Evolutionary conservation across 768 basidiomycete species (phyloP), one percentile per base, ranked within the genome.

Genomic region (Lactarius tabidus): DNA sequence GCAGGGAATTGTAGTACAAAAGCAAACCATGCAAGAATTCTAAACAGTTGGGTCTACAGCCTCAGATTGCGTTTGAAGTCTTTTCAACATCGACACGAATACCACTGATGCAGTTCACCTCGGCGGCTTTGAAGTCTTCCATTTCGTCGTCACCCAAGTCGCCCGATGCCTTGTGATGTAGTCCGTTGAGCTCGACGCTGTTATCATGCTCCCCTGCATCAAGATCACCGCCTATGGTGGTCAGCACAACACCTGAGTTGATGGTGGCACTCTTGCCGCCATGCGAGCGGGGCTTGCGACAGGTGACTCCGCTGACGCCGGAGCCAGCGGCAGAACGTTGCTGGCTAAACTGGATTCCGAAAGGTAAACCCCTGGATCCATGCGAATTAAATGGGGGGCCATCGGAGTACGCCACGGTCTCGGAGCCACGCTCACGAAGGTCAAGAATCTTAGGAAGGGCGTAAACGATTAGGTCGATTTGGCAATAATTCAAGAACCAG

Each of bases 361-460:
- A 66, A 57, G 57, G 67, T 28, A 66, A 33, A 7, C 64, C 67
- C 56, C 57, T 60, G 28, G 67, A 65, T n/a, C 60, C 63, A 41
- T 63, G 57, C 2, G 67, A 69, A 20, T 61, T 55, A 48, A 65
- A 70, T 4, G 51, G 60, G 45, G 60, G 68, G 53, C 67, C 64
- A n/a, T 70, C 69, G 17, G 88, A 91, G 72, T 89, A 86, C 2
- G 84, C 82, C 23, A 86, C 87, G 9, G 90, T 90, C 72, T 91
- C 88, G 0, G 89, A 89, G 48, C 90, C 89, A 64, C 90, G 86
- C 72, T 92, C 88, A 31, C 88, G 88, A 66, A 92, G 83, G 73
- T 92, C 90, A 63, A 92, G 83, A 73, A 92, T 91, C 88, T 89
- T 6, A 7, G 6, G 23, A 41, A 53, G 20, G 29, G n/a, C 20